phyloP scores from a whole-genome alignment of 2,329 filamentous ascomycete species.

The Diaporthe aspalathi region DNA sequence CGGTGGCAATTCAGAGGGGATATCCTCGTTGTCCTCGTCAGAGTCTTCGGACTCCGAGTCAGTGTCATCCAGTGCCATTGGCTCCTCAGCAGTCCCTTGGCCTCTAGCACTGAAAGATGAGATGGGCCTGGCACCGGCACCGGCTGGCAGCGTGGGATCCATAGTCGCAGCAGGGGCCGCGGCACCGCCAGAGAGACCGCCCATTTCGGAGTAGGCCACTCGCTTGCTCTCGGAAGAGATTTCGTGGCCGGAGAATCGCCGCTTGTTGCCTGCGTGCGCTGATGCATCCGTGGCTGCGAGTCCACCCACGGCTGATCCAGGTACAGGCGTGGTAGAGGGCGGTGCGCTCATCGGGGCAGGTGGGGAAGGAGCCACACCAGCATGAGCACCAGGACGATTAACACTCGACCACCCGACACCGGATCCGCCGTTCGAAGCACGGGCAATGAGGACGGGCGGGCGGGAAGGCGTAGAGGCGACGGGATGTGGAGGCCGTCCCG shows the following conservation, averaged over 20 bases:
- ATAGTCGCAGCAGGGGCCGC: constrained; percentile 22
- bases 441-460: background rate
- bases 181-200: constrained; percentile 12
- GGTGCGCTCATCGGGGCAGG: constrained; percentile 2
- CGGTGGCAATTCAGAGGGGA: constrained; percentile 48
- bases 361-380: background rate
- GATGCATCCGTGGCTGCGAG: background rate
- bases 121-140: background rate
- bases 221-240: constrained; percentile 16
- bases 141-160: constrained; percentile 29
- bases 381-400: constrained; percentile 3
- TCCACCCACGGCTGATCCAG: background rate
- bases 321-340: constrained; percentile 4
- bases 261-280: constrained; percentile 27
- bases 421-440: background rate
- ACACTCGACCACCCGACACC: constrained; percentile 19
- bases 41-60: constrained; percentile 45
- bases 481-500: constrained; percentile 4
- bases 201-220: constrained; percentile 31
- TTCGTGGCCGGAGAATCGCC: constrained; percentile 6
- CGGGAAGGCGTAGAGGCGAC: background rate
- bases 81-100: constrained; percentile 31
- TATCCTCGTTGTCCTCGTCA: constrained; percentile 47
- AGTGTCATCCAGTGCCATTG: constrained; percentile 39
- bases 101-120: background rate